A percentile compares a stretch with the other conserved stretches of the same genome.
Conservation (phyloP, 371 early-diverging fungal genomes). For the Rhizopus microsporus region DNA sequence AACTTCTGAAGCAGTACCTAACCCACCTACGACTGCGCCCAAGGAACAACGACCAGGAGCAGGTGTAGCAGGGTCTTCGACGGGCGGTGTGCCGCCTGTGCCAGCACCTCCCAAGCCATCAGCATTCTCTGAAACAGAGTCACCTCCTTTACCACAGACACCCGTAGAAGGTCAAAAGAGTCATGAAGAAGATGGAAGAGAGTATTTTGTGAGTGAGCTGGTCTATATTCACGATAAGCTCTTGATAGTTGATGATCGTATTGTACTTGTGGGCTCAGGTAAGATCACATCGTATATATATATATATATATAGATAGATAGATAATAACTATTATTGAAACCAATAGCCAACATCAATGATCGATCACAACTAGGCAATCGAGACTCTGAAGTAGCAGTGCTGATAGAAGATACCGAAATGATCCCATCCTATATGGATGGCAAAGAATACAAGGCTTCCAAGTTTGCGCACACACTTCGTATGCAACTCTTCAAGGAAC, state of each 20-base stretch:
- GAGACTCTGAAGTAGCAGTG: constrained; percentile 91
- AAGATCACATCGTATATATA: constrained; percentile 7
- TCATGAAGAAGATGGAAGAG: constrained; percentile 26
- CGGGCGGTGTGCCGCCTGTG: neutral
- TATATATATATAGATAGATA: too few species aligned
- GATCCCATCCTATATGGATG: constrained; percentile 74
- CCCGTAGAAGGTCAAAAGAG: neutral
- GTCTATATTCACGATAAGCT: constrained; percentile 93
- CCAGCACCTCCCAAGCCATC: neutral
- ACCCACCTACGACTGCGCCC: constrained; percentile 1
- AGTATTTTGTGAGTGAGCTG: constrained; percentile 76
- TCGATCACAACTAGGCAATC: constrained; percentile 87
- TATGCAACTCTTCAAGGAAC: constrained; percentile 81
- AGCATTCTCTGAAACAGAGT: neutral
- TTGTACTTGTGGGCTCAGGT: constrained; percentile 83
- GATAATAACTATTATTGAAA: neutral
- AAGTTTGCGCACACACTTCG: constrained; percentile 77
- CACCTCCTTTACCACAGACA: neutral
- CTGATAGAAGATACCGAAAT: constrained; percentile 79
- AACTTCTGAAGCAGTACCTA: neutral
- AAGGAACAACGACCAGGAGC: neutral
- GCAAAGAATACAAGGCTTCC: constrained; percentile 70
- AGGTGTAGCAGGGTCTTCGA: neutral
- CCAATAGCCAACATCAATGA: constrained; percentile 51
- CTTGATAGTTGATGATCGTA: constrained; percentile 88